These are phyloP conservation scores for Lactarius evosmus DNA, from an alignment of 768 basidiomycete genomes.

Conservation along the genomic window DNA sequence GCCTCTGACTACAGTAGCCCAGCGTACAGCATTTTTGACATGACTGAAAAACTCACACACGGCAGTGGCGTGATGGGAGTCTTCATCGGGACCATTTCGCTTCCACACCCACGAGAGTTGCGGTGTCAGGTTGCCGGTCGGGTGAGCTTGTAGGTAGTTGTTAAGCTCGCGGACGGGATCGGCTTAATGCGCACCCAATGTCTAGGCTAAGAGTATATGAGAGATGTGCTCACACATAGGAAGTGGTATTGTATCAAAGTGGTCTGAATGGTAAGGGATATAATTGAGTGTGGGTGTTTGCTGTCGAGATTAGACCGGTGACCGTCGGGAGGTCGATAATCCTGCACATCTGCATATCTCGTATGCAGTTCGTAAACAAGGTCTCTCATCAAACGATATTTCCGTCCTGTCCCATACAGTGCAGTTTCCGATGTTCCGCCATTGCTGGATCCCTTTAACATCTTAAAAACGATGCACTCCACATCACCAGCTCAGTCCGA, in stretches of 20 bases:
- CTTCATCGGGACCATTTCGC: not conserved
- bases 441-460: too few species aligned
- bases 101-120: not conserved
- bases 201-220: not conserved
- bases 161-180: slow-evolving; percentile 10
- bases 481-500: too few species aligned
- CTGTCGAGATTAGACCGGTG: too few species aligned
- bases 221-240: slow-evolving; percentile 1
- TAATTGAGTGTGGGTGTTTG: not conserved
- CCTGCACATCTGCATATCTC: too few species aligned
- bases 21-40: not conserved
- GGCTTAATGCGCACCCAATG: not conserved
- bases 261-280: not conserved
- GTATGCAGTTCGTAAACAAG: too few species aligned
- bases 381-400: too few species aligned
- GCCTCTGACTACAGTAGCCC: not conserved
- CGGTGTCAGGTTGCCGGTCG: not conserved
- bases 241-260: not conserved
- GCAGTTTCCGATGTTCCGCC: too few species aligned
- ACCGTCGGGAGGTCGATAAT: too few species aligned
- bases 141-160: not conserved
- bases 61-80: not conserved
- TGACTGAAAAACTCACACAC: slow-evolving; percentile 3
- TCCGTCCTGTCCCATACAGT: too few species aligned
- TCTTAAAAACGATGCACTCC: too few species aligned